These are phyloP conservation scores for Tuber indicum DNA, from an alignment of 495 filamentous ascomycete species.

Conservation along the genomic window DNA sequence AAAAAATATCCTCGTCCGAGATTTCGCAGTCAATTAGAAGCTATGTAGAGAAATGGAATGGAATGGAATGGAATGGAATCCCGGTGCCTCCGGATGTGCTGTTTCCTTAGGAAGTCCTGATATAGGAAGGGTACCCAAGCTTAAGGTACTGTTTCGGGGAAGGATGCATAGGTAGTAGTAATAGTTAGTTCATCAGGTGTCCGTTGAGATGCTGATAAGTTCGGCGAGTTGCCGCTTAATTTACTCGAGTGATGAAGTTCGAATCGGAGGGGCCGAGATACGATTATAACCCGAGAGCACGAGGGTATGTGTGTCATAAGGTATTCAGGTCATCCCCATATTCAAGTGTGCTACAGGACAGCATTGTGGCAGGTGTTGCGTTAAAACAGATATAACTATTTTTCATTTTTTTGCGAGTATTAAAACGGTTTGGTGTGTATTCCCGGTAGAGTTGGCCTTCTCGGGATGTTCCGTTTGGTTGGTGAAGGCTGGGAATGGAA, in stretches of 20 bases:
- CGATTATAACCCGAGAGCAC: background rate
- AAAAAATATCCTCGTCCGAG: background rate
- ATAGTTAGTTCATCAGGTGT: background rate
- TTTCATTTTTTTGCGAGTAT: background rate
- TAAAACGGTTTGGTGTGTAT: background rate
- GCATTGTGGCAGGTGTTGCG: background rate
- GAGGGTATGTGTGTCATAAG: background rate
- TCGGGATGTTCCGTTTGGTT: background rate
- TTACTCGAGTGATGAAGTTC: background rate
- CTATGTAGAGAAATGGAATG: background rate
- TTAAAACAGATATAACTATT: background rate
- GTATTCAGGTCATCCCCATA: background rate
- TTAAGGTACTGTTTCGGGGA: background rate
- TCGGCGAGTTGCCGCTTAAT: background rate
- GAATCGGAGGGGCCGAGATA: background rate
- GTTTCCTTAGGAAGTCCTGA: background rate
- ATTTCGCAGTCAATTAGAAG: background rate
- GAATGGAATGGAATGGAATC: background rate
- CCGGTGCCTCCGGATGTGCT: background rate
- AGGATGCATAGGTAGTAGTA: background rate
- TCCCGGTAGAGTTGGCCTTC: background rate
- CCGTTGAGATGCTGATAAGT: background rate
- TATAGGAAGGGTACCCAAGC: background rate
- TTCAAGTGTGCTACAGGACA: background rate
- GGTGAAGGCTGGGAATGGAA: background rate